A percentile compares a stretch with the other conserved stretches of the same genome.
Evolutionary conservation across 2,329 filamentous ascomycete genomes (phyloP).

Genomic region (Botrytis fabae): DNA sequence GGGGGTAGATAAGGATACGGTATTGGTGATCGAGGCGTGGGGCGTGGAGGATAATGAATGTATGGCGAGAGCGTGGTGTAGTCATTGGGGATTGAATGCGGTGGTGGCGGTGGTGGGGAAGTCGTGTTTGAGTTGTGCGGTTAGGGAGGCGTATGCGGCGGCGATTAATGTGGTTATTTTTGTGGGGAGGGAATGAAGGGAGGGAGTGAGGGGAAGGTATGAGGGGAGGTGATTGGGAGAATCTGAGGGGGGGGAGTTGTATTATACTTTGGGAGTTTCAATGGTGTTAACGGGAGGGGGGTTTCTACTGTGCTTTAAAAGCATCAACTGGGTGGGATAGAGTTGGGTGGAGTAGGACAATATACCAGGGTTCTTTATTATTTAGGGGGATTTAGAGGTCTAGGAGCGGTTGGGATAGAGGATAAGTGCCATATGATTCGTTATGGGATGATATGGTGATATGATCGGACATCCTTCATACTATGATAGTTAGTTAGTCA

Average conservation of each 20-base stretch:
- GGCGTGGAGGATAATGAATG: conserved; percentile 76
- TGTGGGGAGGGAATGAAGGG: conserved; percentile 45
- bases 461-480: background rate
- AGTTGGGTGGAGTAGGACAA: background rate
- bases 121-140: conserved; percentile 68
- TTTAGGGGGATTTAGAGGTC: background rate
- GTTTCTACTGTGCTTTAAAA: background rate
- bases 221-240: too few relatives aligned
- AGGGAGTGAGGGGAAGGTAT: conserved; percentile 42
- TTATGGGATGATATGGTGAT: background rate
- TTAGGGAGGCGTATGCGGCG: conserved; percentile 73
- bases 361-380: background rate
- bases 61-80: conserved; percentile 73
- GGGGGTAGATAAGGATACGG: conserved; percentile 59
- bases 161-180: conserved; percentile 72
- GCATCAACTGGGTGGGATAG: background rate
- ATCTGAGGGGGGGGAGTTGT: background rate
- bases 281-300: background rate
- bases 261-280: background rate
- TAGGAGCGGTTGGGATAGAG: background rate
- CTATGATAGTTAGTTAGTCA: background rate
- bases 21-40: conserved; percentile 71
- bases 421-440: background rate
- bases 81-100: conserved; percentile 71
- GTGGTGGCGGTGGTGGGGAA: conserved; percentile 67